Conservation (phyloP, 345 rosid species). For the Nephelium lappaceum region DNA sequence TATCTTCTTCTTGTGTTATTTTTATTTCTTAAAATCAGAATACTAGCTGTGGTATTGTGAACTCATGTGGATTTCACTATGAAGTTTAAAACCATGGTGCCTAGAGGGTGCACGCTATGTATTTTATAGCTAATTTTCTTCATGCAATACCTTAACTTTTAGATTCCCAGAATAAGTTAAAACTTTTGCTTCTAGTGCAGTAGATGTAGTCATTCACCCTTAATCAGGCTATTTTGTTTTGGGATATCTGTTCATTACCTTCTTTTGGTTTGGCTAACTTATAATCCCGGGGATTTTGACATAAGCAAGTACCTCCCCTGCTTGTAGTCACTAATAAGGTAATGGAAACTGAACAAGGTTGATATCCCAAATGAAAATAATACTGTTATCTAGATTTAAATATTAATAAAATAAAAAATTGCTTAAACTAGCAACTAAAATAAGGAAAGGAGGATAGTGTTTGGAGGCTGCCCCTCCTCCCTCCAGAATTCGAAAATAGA, state of each 20-base stretch:
- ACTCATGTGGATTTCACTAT: neutral
- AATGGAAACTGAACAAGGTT: neutral
- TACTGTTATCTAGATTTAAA: no score
- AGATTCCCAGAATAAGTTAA: neutral
- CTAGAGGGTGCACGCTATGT: neutral
- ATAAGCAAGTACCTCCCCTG: neutral
- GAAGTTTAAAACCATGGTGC: neutral
- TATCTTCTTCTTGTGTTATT: neutral
- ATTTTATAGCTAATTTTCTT: neutral
- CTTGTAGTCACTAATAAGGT: neutral
- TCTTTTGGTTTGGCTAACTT: neutral
- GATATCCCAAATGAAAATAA: neutral
- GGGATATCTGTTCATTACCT: neutral
- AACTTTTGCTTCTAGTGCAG: neutral
- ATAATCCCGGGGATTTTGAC: neutral
- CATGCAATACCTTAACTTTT: neutral
- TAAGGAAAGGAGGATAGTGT: neutral
- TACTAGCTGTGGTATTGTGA: neutral
- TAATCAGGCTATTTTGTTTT: neutral
- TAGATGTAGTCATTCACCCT: neutral
- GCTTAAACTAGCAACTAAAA: neutral
- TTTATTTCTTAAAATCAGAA: neutral
- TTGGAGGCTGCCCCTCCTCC: neutral
- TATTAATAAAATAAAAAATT: no score
- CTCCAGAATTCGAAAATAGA: neutral